Conservation (phyloP, 805 yeast genomes). For the Candida verbasci region DNA sequence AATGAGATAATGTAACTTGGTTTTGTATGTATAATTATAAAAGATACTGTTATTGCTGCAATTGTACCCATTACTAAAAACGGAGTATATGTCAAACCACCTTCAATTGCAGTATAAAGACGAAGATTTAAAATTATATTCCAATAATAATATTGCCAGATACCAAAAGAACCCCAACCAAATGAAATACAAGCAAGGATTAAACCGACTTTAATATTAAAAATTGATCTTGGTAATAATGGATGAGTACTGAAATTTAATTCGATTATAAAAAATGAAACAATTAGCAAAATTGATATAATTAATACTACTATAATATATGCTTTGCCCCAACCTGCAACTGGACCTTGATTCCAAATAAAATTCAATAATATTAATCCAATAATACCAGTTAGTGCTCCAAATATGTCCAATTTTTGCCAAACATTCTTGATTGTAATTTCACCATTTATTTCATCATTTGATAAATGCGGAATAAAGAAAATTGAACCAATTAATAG, state of each 20-base stretch:
- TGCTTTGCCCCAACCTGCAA: constrained; percentile 59
- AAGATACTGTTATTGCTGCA: constrained; percentile 53
- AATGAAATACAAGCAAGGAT: constrained; percentile 48
- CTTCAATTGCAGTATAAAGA: constrained; percentile 32
- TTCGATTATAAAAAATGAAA: constrained; percentile 48
- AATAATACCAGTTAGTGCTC: constrained; percentile 46
- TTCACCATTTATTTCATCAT: constrained; percentile 7
- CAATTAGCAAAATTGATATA: constrained; percentile 40
- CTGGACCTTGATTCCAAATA: constrained; percentile 73
- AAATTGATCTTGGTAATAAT: constrained; percentile 47
- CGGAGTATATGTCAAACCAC: constrained; percentile 39
- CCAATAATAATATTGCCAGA: constrained; percentile 65
- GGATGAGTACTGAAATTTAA: constrained; percentile 43
- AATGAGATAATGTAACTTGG: constrained; percentile 48
- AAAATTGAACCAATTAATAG: constrained; percentile 29
- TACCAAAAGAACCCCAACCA: constrained; percentile 79
- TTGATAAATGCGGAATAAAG: constrained; percentile 29
- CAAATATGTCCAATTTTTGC: constrained; percentile 19
- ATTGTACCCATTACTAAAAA: constrained; percentile 49
- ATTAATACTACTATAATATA: constrained; percentile 56
- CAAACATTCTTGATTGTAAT: constrained; percentile 10
- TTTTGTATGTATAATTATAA: constrained; percentile 40
- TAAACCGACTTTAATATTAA: constrained; percentile 42
- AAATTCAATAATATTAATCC: constrained; percentile 64
- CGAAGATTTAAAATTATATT: constrained; percentile 47